phyloP scores from a whole-genome alignment of 345 rosid genomes.

The Syzygium jambos region DNA sequence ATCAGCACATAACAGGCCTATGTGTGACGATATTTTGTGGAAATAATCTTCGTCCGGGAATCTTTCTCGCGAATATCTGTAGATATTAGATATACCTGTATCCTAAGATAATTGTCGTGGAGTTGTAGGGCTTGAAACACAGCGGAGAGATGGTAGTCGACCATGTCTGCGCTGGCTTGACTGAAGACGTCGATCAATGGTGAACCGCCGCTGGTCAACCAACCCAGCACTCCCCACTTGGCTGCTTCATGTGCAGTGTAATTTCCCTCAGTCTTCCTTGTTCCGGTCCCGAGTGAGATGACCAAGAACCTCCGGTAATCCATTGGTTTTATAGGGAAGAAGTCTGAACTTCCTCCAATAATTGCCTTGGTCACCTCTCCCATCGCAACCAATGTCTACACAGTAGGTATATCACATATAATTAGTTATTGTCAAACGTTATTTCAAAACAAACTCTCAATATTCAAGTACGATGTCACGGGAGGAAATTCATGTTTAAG shows the following conservation, averaged over 20 bases:
- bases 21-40: not conserved
- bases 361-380: conserved; percentile 32
- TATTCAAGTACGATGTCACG: not conserved
- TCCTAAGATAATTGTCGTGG: conserved; percentile 35
- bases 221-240: conserved; percentile 55
- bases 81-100: conserved; percentile 23
- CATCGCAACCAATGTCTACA: conserved; percentile 22
- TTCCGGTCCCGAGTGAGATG: conserved; percentile 59
- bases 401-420: not conserved
- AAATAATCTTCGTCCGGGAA: not conserved
- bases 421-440: not conserved
- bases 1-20: not conserved
- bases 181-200: conserved; percentile 50
- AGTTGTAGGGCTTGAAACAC: conserved; percentile 42
- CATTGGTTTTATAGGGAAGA: conserved; percentile 29
- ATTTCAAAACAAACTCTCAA: not conserved
- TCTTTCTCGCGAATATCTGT: not conserved
- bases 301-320: conserved; percentile 47
- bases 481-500: not conserved
- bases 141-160: conserved; percentile 41
- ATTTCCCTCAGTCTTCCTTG: conserved; percentile 20
- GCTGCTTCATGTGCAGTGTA: conserved; percentile 36
- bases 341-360: conserved; percentile 23
- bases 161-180: conserved; percentile 62
- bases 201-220: conserved; percentile 41